Base-by-base conservation (phyloP, 805 yeast species). In the Kazachstania martiniae region DNA sequence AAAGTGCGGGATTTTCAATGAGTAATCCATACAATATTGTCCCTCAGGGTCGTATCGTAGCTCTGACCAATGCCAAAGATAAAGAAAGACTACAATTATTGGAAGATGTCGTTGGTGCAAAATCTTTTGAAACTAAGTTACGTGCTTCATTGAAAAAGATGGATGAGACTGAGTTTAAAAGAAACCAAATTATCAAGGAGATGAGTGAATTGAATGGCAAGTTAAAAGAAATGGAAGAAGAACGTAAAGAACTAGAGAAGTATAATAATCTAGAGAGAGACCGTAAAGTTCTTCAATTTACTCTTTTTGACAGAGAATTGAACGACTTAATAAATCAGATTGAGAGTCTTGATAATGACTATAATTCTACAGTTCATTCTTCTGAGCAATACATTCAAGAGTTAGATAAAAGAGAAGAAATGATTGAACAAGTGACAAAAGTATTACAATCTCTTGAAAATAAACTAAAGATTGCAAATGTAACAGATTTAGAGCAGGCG, bases 41-140 rank as follows among this genome's bases (percentile, higher is more conserved):
- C 4, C 97, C 98, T 1, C 98, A 91, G 58, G 98, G 98, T 14
- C 68, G 83, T 45, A 84, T 91, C 45, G 80, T 95, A 1, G 68
- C 82, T 0, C 64, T 91, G 37, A 89, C 97, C 0, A 85, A 85
- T 49, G 89, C 95, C 0, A 82, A 82, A 44, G 95, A 86, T 50
- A 50, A 71, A 3, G 95, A 87, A 49, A 70, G 96, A 39, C 63
- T 89, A 32, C 68, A 71, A 22, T 60, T 87, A 25, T 61, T 91
- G 43, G 86, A 89, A 43, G 95, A 86, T 48, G 95, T 89, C 21
- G 91, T 95, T 19, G 98, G 98, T 13, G 95, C 97, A 1, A 78
- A 76, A 37, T 81, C 87, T 3, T 91, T 89, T 59, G 97, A 91
- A 49, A 62, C 68, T 24, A 82, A 83, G 53, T 63, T 87, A 34